Evolutionary conservation across 495 filamentous ascomycete species (phyloP).

Genomic region (Glonium stellatum): DNA sequence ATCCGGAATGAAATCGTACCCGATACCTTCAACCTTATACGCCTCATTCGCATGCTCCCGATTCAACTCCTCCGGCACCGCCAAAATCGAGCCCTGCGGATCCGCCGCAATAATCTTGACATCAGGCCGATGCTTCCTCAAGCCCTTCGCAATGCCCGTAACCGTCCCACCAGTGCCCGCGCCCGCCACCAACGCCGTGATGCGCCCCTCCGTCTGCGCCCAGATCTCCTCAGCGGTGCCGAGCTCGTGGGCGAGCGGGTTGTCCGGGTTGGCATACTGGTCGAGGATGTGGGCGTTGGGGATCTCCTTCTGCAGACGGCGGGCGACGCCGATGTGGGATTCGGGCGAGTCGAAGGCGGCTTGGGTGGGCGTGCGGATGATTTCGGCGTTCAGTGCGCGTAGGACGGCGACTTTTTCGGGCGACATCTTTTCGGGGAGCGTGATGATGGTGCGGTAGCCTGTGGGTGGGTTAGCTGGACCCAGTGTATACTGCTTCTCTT

Average conservation of each 20-base stretch:
- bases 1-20: conserved; percentile 95
- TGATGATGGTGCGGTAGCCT: conserved; percentile 96
- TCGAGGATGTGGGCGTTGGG: conserved; percentile 96
- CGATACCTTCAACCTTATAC: conserved; percentile 98
- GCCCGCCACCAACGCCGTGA: conserved; percentile 82
- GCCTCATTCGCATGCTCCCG: conserved; percentile 67
- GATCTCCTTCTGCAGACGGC: conserved; percentile 84
- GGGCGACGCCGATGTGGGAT: conserved; percentile 92
- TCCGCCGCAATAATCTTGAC: conserved; percentile 88
- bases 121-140: conserved; percentile 76
- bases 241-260: conserved; percentile 87
- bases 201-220: conserved; percentile 76
- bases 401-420: conserved; percentile 94
- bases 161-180: conserved; percentile 96
- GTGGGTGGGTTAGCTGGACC: too few species aligned
- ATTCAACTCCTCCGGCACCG: conserved; percentile 70
- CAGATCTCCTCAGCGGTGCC: conserved; percentile 97
- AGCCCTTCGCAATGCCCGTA: conserved; percentile 76
- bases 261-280: conserved; percentile 88
- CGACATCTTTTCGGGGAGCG: conserved; percentile 98
- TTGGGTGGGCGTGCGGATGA: conserved; percentile 94
- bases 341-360: conserved; percentile 92
- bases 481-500: too few species aligned
- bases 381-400: conserved; percentile 87
- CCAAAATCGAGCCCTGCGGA: conserved; percentile 81